These are phyloP conservation scores for Xylaria sp. DNA, from an alignment of 495 filamentous ascomycete species.

Conservation along the genomic window DNA sequence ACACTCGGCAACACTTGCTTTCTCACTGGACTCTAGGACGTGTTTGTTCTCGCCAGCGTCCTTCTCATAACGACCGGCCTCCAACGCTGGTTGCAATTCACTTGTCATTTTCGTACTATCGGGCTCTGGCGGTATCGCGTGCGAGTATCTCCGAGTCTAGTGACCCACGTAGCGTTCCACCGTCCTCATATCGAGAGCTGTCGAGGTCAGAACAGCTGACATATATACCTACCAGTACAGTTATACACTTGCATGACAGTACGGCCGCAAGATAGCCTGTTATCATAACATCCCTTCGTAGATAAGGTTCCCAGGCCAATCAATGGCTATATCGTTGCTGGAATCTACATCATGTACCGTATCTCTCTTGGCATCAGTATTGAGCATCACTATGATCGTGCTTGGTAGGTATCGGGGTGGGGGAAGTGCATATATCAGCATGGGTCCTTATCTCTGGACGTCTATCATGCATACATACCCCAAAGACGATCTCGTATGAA, in stretches of 20 bases:
- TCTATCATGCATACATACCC: constrained; percentile 6
- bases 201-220: not conserved
- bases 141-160: not conserved
- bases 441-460: constrained; percentile 24
- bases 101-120: constrained; percentile 10
- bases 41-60: constrained; percentile 36
- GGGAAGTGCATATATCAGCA: constrained; percentile 14
- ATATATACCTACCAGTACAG: constrained; percentile 7
- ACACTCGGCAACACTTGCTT: constrained; percentile 30
- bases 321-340: not conserved
- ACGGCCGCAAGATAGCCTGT: not conserved
- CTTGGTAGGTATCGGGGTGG: constrained; percentile 1
- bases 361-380: not conserved
- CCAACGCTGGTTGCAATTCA: constrained; percentile 1
- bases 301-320: constrained; percentile 18
- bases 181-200: not conserved
- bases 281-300: not conserved
- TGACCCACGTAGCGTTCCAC: constrained; percentile 4
- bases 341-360: not conserved
- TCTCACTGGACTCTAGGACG: constrained; percentile 30
- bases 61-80: constrained; percentile 21
- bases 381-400: not conserved
- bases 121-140: constrained; percentile 8
- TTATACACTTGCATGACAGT: not conserved
- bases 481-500: not conserved